phyloP scores from a whole-genome alignment of 257 asterid species.

The Echites panduratus region DNA sequence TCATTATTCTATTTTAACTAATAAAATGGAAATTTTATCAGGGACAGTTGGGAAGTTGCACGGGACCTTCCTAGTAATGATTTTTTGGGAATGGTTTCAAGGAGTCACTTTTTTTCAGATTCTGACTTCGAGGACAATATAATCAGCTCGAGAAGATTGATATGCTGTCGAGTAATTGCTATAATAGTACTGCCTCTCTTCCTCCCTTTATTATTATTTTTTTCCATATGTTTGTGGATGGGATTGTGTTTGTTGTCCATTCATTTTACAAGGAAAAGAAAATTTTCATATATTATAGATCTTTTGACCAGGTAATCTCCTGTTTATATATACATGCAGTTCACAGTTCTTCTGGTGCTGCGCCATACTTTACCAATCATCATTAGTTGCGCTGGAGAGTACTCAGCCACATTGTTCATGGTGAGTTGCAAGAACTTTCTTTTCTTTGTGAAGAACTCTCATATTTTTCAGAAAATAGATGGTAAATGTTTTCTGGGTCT shows the following conservation, averaged over 20 bases:
- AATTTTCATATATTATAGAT: background rate
- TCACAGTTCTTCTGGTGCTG: constrained; percentile 54
- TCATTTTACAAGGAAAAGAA: background rate
- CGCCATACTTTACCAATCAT: constrained; percentile 24
- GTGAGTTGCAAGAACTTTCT: constrained; percentile 9
- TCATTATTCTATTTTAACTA: background rate
- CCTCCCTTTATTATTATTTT: constrained; percentile 8
- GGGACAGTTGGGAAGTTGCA: constrained; percentile 75
- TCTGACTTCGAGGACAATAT: constrained; percentile 37
- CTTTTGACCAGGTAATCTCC: background rate
- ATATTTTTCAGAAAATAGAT: background rate
- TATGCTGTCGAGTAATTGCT: constrained; percentile 66
- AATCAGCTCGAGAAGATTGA: constrained; percentile 46
- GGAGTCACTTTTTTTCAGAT: constrained; percentile 31
- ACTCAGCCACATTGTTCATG: constrained; percentile 15
- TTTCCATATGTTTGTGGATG: background rate
- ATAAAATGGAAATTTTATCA: constrained; percentile 23
- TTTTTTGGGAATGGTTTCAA: constrained; percentile 37
- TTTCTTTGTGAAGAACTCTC: background rate
- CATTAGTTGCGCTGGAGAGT: constrained; percentile 17
- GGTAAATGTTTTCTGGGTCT: background rate
- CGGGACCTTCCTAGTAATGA: constrained; percentile 45
- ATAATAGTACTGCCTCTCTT: constrained; percentile 41
- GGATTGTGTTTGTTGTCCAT: background rate
- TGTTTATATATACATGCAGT: constrained; percentile 37